Conservation (phyloP, 108 stramenopile genomes). For the Skeletonema grethae region DNA sequence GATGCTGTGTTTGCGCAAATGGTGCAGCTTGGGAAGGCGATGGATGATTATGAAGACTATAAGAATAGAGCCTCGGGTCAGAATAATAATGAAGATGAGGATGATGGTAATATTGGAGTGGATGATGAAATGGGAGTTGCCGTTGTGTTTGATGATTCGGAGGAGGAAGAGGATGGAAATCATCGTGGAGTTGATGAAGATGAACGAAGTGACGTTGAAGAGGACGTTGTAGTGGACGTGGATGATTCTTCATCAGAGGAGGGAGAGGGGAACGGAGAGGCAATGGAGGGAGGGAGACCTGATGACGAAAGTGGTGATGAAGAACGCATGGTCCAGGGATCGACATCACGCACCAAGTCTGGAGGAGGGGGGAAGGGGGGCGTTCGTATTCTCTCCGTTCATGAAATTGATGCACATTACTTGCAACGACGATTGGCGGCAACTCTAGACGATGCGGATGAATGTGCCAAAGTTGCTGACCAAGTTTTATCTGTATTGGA, state of each 20-base stretch:
- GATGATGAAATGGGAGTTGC: slow-evolving; percentile 98
- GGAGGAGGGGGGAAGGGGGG: slow-evolving; percentile 15
- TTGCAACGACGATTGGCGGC: slow-evolving; percentile 88
- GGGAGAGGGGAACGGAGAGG: slow-evolving; percentile 74
- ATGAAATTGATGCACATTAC: slow-evolving; percentile 97
- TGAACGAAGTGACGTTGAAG: slow-evolving; percentile 78
- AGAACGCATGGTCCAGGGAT: slow-evolving; percentile 24
- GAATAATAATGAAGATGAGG: slow-evolving; percentile 41
- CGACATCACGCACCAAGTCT: slow-evolving; percentile 17
- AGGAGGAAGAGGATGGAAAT: slow-evolving; percentile 73
- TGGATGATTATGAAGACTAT: slow-evolving; percentile 84
- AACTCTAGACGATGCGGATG: slow-evolving; percentile 89
- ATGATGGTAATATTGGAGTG: slow-evolving; percentile 47
- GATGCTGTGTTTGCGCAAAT: slow-evolving; percentile 76
- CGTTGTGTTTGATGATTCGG: slow-evolving; percentile 96
- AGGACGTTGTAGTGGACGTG: slow-evolving; percentile 77
- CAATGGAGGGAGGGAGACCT: slow-evolving; percentile 35
- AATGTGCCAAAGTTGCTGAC: slow-evolving; percentile 79
- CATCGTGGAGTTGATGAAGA: slow-evolving; percentile 58
- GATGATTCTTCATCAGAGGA: slow-evolving; percentile 79
- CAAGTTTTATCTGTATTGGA: slow-evolving; percentile 81
- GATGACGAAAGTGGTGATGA: slow-evolving; percentile 56
- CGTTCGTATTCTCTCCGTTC: slow-evolving; percentile 80
- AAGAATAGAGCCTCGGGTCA: slow-evolving; percentile 18
- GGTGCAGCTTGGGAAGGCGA: slow-evolving; percentile 82